Conservation (phyloP, 2,329 filamentous ascomycete species). For the Scytalidium sp. region DNA sequence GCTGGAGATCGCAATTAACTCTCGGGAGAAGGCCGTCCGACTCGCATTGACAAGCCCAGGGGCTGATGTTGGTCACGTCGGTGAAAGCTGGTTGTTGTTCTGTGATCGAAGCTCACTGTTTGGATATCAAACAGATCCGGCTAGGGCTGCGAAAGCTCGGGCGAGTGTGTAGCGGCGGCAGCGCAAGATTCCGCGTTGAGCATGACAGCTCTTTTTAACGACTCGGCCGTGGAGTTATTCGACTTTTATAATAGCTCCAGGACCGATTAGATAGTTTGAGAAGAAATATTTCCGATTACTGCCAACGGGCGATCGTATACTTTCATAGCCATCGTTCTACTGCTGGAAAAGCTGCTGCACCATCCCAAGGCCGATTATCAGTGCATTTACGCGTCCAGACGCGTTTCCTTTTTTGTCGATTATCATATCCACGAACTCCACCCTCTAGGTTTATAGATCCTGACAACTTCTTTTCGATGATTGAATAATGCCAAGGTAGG, state of each 20-base stretch:
- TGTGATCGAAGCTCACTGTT: background rate
- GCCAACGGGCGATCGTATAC: too few relatives aligned
- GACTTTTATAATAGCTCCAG: background rate
- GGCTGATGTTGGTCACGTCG: background rate
- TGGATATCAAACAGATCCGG: background rate
- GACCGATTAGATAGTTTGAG: too few relatives aligned
- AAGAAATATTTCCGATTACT: too few relatives aligned
- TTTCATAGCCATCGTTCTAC: too few relatives aligned
- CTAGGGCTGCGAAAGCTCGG: background rate
- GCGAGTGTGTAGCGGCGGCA: background rate
- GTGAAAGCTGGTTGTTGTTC: background rate
- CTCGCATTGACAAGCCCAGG: background rate
- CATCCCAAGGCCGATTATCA: background rate
- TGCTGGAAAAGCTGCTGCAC: background rate
- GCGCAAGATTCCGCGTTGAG: background rate
- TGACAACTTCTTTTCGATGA: slow-evolving; percentile 14
- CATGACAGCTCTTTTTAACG: too few relatives aligned
- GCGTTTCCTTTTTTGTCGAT: background rate
- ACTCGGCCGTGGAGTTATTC: too few relatives aligned
- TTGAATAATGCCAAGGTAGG: slow-evolving; percentile 31
- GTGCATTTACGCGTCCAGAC: background rate
- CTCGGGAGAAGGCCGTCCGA: background rate
- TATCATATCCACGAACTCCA: background rate
- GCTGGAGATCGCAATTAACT: background rate
- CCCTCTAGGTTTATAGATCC: slow-evolving; percentile 1